phyloP scores from a whole-genome alignment of 352 stramenopile genomes.

The Pythium monospermum region DNA sequence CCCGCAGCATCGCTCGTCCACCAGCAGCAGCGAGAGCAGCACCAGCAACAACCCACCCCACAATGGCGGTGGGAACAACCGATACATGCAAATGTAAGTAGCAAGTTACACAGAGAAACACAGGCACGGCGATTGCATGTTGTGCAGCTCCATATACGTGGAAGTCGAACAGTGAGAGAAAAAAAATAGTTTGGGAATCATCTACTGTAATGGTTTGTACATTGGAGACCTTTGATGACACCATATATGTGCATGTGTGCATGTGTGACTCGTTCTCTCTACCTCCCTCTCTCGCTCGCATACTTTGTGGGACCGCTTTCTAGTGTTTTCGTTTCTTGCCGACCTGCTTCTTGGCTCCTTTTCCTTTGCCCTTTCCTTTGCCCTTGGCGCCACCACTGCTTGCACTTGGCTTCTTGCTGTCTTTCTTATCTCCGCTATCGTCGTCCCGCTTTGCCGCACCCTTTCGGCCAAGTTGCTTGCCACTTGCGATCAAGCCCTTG shows the following conservation, averaged over 20 bases:
- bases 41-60: too few species aligned
- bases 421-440: background rate
- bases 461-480: conserved; percentile 47
- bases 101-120: background rate
- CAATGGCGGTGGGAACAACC: too few species aligned
- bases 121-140: too few species aligned
- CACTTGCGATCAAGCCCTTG: conserved; percentile 52
- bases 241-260: too few species aligned
- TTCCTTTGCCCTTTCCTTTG: conserved; percentile 24
- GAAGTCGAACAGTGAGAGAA: background rate
- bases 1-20: too few species aligned
- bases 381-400: conserved; percentile 4
- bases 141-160: too few species aligned
- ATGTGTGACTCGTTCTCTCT: too few species aligned
- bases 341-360: conserved; percentile 28
- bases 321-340: conserved; percentile 9
- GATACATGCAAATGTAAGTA: conserved; percentile 34
- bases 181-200: background rate
- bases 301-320: too few species aligned
- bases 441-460: conserved; percentile 6
- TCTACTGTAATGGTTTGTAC: background rate
- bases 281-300: too few species aligned
- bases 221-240: too few species aligned
- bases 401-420: background rate
- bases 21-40: too few species aligned